These are phyloP conservation scores for Daedaleopsis sinensis DNA, from an alignment of 768 basidiomycete species.

Conservation along the genomic window DNA sequence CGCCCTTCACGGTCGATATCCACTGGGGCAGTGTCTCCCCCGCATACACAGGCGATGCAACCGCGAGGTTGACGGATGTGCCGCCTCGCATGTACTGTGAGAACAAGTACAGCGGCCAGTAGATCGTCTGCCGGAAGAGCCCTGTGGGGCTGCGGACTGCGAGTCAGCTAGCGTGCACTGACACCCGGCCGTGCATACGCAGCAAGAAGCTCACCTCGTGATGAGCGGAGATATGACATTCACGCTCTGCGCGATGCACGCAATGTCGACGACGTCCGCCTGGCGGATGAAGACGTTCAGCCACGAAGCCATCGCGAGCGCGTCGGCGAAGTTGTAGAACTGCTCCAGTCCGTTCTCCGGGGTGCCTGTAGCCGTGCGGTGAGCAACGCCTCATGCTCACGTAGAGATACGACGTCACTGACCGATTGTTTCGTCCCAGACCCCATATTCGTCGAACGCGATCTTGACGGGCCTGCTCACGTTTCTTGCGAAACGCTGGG, in stretches of 20 bases:
- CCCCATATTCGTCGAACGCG: conserved; percentile 31
- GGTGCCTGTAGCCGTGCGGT: conserved; percentile 9
- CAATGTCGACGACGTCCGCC: conserved; percentile 59
- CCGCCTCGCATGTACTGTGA: conserved; percentile 59
- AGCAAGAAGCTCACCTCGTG: conserved; percentile 29
- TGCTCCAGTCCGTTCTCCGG: conserved; percentile 26
- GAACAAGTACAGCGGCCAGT: conserved; percentile 55
- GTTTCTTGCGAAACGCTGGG: conserved; percentile 22
- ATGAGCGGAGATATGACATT: conserved; percentile 49
- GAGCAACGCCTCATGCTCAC: not conserved
- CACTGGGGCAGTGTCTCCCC: conserved; percentile 57
- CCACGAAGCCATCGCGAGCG: conserved; percentile 57
- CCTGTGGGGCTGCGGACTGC: conserved; percentile 37
- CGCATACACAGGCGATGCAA: conserved; percentile 39
- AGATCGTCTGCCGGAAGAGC: conserved; percentile 50
- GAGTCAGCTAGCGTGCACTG: conserved; percentile 31
- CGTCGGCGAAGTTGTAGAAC: conserved; percentile 29
- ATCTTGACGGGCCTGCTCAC: conserved; percentile 26
- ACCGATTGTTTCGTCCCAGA: conserved; percentile 32
- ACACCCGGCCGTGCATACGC: not conserved
- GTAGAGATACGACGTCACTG: not conserved
- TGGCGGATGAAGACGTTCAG: conserved; percentile 63
- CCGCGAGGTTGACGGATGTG: conserved; percentile 41
- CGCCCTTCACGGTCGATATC: conserved; percentile 44
- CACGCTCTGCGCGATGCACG: conserved; percentile 61